Conservation (phyloP, 2,329 filamentous ascomycete genomes). For the Coniochaeta sp. region DNA sequence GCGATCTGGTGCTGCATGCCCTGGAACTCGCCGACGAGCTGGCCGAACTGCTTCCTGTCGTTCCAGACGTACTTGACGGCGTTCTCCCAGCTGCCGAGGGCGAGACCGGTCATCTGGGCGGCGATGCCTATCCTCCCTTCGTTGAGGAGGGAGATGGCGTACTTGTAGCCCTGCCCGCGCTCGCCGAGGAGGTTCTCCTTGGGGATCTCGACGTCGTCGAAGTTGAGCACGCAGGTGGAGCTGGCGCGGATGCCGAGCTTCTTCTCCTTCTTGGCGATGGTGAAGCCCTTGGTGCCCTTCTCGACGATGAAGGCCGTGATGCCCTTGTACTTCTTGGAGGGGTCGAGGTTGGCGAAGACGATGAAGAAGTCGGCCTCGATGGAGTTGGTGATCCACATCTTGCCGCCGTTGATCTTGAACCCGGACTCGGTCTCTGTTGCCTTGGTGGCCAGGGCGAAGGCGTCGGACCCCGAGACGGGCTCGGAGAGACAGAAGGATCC, state of each 20-base stretch:
- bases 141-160: slow-evolving; percentile 89
- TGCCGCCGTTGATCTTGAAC: slow-evolving; percentile 82
- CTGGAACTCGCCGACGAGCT: slow-evolving; percentile 92
- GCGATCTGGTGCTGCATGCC: slow-evolving; percentile 99
- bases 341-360: slow-evolving; percentile 94
- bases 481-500: slow-evolving; percentile 91
- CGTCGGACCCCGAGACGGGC: slow-evolving; percentile 88
- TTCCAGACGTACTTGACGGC: slow-evolving; percentile 96
- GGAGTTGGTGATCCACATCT: slow-evolving; percentile 99
- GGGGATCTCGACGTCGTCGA: slow-evolving; percentile 90
- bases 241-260: slow-evolving; percentile 95
- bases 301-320: slow-evolving; percentile 95
- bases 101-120: slow-evolving; percentile 96
- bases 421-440: slow-evolving; percentile 76
- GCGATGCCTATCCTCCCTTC: slow-evolving; percentile 97
- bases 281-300: slow-evolving; percentile 82
- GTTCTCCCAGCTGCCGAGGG: slow-evolving; percentile 91
- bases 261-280: slow-evolving; percentile 99
- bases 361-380: slow-evolving; percentile 94
- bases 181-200: slow-evolving; percentile 82
- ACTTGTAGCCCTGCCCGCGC: slow-evolving; percentile 93
- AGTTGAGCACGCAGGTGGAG: slow-evolving; percentile 94
- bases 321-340: slow-evolving; percentile 87
- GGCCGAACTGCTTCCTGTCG: slow-evolving; percentile 93
- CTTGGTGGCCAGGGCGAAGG: slow-evolving; percentile 89